Percentiles rank a stretch among this genome's conserved stretches.
Evolutionary conservation across 2,329 filamentous ascomycete genomes (phyloP).

Genomic region (Alternaria burnsii): DNA sequence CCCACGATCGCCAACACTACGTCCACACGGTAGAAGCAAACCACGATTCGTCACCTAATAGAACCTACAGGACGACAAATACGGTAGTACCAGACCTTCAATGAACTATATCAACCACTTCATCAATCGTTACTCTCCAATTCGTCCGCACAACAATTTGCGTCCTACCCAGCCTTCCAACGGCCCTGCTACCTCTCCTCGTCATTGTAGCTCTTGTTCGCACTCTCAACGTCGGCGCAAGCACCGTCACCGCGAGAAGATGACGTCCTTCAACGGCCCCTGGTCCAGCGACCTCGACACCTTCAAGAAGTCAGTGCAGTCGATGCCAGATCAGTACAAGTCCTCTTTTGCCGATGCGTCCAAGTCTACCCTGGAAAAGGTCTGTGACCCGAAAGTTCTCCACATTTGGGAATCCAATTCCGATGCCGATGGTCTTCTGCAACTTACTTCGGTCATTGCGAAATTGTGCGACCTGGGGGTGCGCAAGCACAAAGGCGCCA

Average conservation of each 20-base stretch:
- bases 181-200: background rate
- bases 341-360: slow-evolving; percentile 32
- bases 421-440: slow-evolving; percentile 44
- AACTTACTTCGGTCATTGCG: slow-evolving; percentile 42
- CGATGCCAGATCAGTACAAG: slow-evolving; percentile 38
- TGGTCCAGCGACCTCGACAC: slow-evolving; percentile 35
- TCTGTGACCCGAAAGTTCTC: slow-evolving; percentile 34
- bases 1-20: slow-evolving; percentile 2
- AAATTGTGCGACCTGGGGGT: slow-evolving; percentile 38
- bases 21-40: slow-evolving; percentile 10
- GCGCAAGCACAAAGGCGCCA: slow-evolving; percentile 20
- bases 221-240: slow-evolving; percentile 16
- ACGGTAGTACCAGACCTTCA: background rate
- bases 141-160: background rate
- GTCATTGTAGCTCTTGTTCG: background rate
- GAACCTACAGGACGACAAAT: background rate
- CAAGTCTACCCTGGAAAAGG: slow-evolving; percentile 25
- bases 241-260: slow-evolving; percentile 14
- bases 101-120: slow-evolving; percentile 23
- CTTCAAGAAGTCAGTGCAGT: slow-evolving; percentile 35
- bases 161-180: background rate
- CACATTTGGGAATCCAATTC: slow-evolving; percentile 48
- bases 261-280: slow-evolving; percentile 36
- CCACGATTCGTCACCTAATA: background rate
- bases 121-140: slow-evolving; percentile 11